Evolutionary conservation across 495 filamentous ascomycete genomes (phyloP).

Genomic region (Terfezia boudieri): DNA sequence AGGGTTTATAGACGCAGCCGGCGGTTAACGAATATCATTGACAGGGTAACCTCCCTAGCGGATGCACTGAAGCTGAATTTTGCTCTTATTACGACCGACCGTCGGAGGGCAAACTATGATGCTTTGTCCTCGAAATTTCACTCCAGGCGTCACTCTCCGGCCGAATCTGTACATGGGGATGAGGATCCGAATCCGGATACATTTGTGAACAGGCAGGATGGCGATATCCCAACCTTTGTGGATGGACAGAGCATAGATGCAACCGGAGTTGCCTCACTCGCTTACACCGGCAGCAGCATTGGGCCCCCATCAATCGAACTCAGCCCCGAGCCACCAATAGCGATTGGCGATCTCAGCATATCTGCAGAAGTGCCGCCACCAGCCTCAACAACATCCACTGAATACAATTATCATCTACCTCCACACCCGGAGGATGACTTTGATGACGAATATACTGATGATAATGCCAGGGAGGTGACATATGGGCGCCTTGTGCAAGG

Average conservation of each 20-base stretch:
- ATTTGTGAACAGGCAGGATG: not conserved
- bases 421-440: conserved; percentile 22
- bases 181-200: not conserved
- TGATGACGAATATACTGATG: conserved; percentile 56
- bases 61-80: conserved; percentile 95
- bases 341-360: not conserved
- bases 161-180: conserved; percentile 16
- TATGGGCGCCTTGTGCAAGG: conserved; percentile 85
- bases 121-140: conserved; percentile 22
- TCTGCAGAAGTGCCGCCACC: not conserved
- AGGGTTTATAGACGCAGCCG: not conserved
- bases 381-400: not conserved
- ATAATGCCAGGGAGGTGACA: conserved; percentile 71
- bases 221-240: not conserved
- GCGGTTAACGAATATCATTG: not conserved
- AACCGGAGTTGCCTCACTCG: not conserved
- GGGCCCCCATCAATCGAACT: not conserved
- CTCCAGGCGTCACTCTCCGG: conserved; percentile 16
- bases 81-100: conserved; percentile 86
- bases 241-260: not conserved
- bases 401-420: conserved; percentile 6
- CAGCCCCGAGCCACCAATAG: not conserved
- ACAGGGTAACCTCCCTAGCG: conserved; percentile 74
- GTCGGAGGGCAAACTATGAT: conserved; percentile 38
- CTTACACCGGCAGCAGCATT: not conserved